phyloP scores from a whole-genome alignment of 2,329 filamentous ascomycete genomes.

The Chrysosphaeria jannelii region DNA sequence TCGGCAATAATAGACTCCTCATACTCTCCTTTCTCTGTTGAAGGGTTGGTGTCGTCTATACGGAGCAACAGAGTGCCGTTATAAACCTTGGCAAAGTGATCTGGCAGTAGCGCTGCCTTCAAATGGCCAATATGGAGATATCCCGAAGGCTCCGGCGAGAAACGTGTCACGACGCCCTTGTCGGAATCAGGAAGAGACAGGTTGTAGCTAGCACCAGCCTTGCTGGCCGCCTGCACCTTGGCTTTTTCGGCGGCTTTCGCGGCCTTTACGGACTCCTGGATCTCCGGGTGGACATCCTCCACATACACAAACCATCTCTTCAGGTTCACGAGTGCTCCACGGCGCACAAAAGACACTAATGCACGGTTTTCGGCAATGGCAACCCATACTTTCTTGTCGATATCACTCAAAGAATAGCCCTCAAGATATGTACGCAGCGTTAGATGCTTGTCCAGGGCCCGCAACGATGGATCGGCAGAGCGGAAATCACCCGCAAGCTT shows the following conservation, averaged over 20 bases:
- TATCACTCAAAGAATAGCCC: slow-evolving; percentile 46
- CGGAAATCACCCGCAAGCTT: slow-evolving; percentile 44
- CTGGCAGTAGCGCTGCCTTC: slow-evolving; percentile 43
- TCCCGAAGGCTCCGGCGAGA: slow-evolving; percentile 83
- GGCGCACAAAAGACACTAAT: slow-evolving; percentile 53
- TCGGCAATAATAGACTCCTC: slow-evolving; percentile 86
- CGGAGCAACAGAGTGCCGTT: slow-evolving; percentile 71
- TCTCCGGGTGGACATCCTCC: slow-evolving; percentile 53
- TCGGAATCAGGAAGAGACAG: slow-evolving; percentile 62
- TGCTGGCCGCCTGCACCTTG: slow-evolving; percentile 37
- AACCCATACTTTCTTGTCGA: slow-evolving; percentile 61
- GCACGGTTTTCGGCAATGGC: slow-evolving; percentile 60
- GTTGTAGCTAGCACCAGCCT: slow-evolving; percentile 66
- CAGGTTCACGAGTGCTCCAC: slow-evolving; percentile 45
- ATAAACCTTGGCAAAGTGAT: slow-evolving; percentile 91
- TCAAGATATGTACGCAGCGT: slow-evolving; percentile 64
- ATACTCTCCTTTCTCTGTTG: slow-evolving; percentile 91
- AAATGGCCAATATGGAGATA: slow-evolving; percentile 91
- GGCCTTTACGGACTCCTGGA: slow-evolving; percentile 36
- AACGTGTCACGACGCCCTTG: slow-evolving; percentile 70
- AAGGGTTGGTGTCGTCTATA: slow-evolving; percentile 92
- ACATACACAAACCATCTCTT: slow-evolving; percentile 70
- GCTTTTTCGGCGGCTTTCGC: slow-evolving; percentile 37
- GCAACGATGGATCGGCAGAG: slow-evolving; percentile 41
- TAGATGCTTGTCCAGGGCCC: slow-evolving; percentile 61